These are phyloP conservation scores for Stylosanthes scabra DNA, from an alignment of 331 rosid genomes.

Conservation along the genomic window DNA sequence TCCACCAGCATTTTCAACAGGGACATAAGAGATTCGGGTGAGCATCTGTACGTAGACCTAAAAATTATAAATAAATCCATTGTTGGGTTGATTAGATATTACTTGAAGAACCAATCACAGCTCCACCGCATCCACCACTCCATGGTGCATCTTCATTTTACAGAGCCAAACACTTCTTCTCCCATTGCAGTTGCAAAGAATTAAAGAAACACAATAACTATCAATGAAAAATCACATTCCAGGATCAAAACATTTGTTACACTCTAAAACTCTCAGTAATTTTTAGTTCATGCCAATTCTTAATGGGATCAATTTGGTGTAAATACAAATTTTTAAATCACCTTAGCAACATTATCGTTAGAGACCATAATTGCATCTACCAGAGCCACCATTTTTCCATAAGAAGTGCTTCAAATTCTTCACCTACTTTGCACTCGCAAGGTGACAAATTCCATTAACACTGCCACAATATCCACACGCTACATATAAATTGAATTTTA, in stretches of 20 bases:
- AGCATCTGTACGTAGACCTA: constrained; percentile 60
- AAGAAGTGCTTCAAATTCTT: constrained; percentile 84
- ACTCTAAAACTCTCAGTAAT: too few species aligned
- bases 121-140: constrained; percentile 43
- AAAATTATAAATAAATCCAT: constrained; percentile 72
- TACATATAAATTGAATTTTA: background rate
- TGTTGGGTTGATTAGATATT: constrained; percentile 84
- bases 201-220: constrained; percentile 1
- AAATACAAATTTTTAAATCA: constrained; percentile 6
- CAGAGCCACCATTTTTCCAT: constrained; percentile 80
- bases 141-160: constrained; percentile 45
- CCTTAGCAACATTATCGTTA: constrained; percentile 72
- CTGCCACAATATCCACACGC: constrained; percentile 44
- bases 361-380: constrained; percentile 61
- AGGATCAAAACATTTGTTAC: background rate
- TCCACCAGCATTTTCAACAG: constrained; percentile 52
- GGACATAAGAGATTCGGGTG: constrained; percentile 46
- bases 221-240: constrained; percentile 22
- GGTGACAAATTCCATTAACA: constrained; percentile 72
- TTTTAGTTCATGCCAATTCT: too few species aligned
- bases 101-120: constrained; percentile 62
- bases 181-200: constrained; percentile 71
- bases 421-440: constrained; percentile 68
- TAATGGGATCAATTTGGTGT: too few species aligned
- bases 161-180: constrained; percentile 63